Conservation (phyloP, 768 basidiomycete species). For the Tremella fuciformis region DNA sequence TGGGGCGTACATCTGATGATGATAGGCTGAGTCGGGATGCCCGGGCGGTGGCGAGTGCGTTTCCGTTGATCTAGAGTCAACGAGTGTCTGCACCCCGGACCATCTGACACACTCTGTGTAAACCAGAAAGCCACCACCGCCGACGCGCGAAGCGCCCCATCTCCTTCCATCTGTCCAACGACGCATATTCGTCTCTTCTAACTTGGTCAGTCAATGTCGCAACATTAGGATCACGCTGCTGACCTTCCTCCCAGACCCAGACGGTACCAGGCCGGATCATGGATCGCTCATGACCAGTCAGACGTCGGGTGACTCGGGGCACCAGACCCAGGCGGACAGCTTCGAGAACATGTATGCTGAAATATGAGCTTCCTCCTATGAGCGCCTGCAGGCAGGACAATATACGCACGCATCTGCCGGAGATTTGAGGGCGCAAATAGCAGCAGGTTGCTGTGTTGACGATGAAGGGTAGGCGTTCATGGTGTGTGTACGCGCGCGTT, state of each 20-base stretch:
- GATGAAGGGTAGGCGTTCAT: slow-evolving; percentile 3
- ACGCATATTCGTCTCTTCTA: slow-evolving; percentile 49
- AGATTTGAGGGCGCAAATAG: slow-evolving; percentile 42
- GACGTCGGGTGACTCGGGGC: slow-evolving; percentile 46
- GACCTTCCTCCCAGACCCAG: slow-evolving; percentile 51
- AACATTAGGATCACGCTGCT: slow-evolving; percentile 2
- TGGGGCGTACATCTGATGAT: slow-evolving; percentile 11
- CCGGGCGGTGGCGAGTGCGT: slow-evolving; percentile 18
- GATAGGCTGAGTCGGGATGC: slow-evolving; percentile 12
- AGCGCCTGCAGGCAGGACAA: neutral
- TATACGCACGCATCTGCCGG: slow-evolving; percentile 49
- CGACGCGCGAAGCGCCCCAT: slow-evolving; percentile 46
- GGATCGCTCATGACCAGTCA: slow-evolving; percentile 44
- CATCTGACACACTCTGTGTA: slow-evolving; percentile 40
- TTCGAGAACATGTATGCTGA: slow-evolving; percentile 46
- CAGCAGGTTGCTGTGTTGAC: slow-evolving; percentile 46
- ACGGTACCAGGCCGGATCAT: slow-evolving; percentile 46
- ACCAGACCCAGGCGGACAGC: slow-evolving; percentile 44
- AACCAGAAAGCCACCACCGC: slow-evolving; percentile 44
- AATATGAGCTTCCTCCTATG: neutral
- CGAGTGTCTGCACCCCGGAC: too few relatives aligned
- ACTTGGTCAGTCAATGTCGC: neutral
- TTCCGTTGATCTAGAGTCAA: neutral
- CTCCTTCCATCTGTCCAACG: slow-evolving; percentile 46
- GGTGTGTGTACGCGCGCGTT: too few relatives aligned